Percentiles rank a stretch among this genome's conserved stretches.
These are phyloP conservation scores for Dactylella cylindrospora DNA, from an alignment of 2,329 filamentous ascomycete species.

Conservation along the genomic window DNA sequence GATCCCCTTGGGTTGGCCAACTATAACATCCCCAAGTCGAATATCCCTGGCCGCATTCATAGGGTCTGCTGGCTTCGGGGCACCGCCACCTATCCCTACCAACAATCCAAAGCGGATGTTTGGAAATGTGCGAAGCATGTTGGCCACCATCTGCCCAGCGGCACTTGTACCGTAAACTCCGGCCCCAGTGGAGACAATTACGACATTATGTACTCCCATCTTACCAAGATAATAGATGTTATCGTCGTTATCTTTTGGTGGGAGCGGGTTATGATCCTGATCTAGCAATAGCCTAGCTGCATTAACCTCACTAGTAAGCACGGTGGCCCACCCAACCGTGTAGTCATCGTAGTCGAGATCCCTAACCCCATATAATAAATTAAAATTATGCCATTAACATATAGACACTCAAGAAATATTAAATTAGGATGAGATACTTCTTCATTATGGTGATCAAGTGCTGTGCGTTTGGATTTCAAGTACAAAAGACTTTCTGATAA, in stretches of 20 bases:
- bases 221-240: conserved; percentile 14
- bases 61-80: no score
- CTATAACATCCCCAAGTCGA: conserved; percentile 21
- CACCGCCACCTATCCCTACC: no score
- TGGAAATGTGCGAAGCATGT: no score
- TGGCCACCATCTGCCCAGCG: no score
- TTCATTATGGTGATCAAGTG: no score
- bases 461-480: no score
- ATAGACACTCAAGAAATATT: no score
- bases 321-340: conserved; percentile 15
- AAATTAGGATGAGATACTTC: no score
- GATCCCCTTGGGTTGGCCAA: neutral
- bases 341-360: conserved; percentile 6
- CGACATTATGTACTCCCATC: conserved; percentile 11
- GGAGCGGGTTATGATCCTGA: conserved; percentile 6
- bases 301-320: neutral
- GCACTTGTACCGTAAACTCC: no score
- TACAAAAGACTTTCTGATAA: no score
- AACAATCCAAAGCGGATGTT: no score
- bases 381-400: no score
- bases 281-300: conserved; percentile 6
- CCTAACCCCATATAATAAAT: neutral
- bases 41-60: conserved; percentile 5
- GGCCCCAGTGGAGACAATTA: conserved; percentile 4
- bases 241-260: conserved; percentile 7